Conservation (phyloP, 768 basidiomycete species). For the Chalciporus piperatus region DNA sequence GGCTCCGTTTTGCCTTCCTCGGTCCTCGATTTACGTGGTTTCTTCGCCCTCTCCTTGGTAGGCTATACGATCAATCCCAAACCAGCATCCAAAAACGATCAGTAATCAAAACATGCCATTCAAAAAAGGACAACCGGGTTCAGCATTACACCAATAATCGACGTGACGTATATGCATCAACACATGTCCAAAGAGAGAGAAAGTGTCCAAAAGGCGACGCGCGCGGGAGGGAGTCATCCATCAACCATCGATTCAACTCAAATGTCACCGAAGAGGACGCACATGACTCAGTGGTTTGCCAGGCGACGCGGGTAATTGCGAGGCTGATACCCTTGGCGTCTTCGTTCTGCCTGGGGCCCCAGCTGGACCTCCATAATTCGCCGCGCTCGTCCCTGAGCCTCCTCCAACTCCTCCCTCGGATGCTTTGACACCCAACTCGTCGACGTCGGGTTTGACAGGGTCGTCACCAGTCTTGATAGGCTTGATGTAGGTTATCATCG, state of each 20-base stretch:
- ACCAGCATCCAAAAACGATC: slow-evolving; percentile 10
- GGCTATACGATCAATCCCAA: slow-evolving; percentile 45
- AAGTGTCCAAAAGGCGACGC: slow-evolving; percentile 10
- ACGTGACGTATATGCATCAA: slow-evolving; percentile 25
- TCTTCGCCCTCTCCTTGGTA: slow-evolving; percentile 70
- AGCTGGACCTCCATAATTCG: slow-evolving; percentile 18
- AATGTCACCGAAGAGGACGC: slow-evolving; percentile 73
- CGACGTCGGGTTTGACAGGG: slow-evolving; percentile 30
- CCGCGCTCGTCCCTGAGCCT: slow-evolving; percentile 2
- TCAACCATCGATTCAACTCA: slow-evolving; percentile 46
- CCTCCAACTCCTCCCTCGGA: slow-evolving; percentile 46
- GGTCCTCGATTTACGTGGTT: slow-evolving; percentile 50
- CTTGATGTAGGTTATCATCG: slow-evolving; percentile 64
- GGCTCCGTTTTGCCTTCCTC: slow-evolving; percentile 10
- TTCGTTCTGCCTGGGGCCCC: slow-evolving; percentile 18
- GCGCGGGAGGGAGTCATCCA: slow-evolving; percentile 18
- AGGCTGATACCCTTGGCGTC: slow-evolving; percentile 20
- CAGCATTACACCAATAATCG: slow-evolving; percentile 33
- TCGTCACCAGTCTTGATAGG: slow-evolving; percentile 47
- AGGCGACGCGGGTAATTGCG: slow-evolving; percentile 41
- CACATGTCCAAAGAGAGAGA: slow-evolving; percentile 4
- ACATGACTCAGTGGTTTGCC: slow-evolving; percentile 80
- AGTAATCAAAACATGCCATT: slow-evolving; percentile 27
- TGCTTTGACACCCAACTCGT: slow-evolving; percentile 42
- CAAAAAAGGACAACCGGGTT: slow-evolving; percentile 15